phyloP scores from a whole-genome alignment of 257 asterid genomes.

The Coffea eugenioides region DNA sequence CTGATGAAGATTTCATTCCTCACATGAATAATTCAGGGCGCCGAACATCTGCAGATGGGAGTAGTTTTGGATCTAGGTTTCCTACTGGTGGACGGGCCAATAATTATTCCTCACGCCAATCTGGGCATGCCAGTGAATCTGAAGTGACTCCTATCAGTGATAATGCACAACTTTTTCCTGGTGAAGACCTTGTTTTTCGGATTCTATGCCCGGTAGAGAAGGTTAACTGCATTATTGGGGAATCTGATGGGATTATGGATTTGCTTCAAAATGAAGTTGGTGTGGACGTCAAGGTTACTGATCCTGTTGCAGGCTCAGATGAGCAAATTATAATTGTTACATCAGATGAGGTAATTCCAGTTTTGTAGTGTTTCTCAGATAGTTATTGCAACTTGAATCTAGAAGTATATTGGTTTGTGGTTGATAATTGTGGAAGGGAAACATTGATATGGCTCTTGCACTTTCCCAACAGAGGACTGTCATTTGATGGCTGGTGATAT shows the following conservation, averaged over 20 bases:
- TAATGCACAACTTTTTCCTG: slow-evolving; percentile 43
- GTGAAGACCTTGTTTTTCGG: slow-evolving; percentile 77
- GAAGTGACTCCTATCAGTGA: slow-evolving; percentile 44
- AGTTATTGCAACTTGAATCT: background rate
- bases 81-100: slow-evolving; percentile 46
- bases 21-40: slow-evolving; percentile 39
- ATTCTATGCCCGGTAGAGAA: slow-evolving; percentile 81
- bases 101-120: slow-evolving; percentile 56
- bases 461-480: background rate
- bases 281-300: slow-evolving; percentile 64
- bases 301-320: slow-evolving; percentile 55
- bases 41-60: slow-evolving; percentile 56
- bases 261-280: slow-evolving; percentile 83
- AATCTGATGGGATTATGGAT: slow-evolving; percentile 70
- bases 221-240: slow-evolving; percentile 69
- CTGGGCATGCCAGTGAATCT: slow-evolving; percentile 53
- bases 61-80: slow-evolving; percentile 55
- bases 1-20: slow-evolving; percentile 52
- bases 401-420: background rate
- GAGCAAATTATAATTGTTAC: slow-evolving; percentile 68
- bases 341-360: slow-evolving; percentile 74
- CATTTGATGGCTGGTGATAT: background rate
- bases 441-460: background rate
- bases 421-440: background rate
- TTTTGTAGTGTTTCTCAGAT: background rate